These are phyloP conservation scores for Vitis hybrid DNA, from an alignment of 177 flowering plant species.

Conservation along the genomic window DNA sequence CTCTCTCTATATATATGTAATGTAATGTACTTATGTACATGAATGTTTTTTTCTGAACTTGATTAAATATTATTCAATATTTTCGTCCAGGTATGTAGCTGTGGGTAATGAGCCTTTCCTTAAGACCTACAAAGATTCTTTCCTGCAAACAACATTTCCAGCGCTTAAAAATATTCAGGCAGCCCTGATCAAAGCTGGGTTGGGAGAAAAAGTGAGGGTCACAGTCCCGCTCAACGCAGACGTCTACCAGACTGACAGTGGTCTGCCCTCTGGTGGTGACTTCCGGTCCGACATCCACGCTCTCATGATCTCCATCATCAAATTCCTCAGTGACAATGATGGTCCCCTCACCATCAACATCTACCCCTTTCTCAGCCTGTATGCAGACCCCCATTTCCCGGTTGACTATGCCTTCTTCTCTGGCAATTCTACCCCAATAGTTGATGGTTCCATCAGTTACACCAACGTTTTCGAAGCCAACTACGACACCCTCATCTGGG, in stretches of 20 bases:
- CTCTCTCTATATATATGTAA: not conserved
- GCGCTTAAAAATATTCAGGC: constrained; percentile 90
- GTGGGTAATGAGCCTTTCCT: constrained; percentile 97
- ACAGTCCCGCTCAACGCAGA: constrained; percentile 90
- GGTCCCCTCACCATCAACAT: constrained; percentile 79
- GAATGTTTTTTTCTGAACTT: too few relatives aligned
- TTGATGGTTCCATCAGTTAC: constrained; percentile 78
- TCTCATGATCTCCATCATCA: constrained; percentile 70
- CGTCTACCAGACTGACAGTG: constrained; percentile 59
- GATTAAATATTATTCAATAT: too few relatives aligned
- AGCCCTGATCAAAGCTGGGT: constrained; percentile 83
- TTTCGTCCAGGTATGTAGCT: constrained; percentile 64
- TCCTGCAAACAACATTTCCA: constrained; percentile 51
- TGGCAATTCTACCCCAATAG: constrained; percentile 44
- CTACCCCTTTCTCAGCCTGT: constrained; percentile 90
- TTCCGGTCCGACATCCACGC: constrained; percentile 75
- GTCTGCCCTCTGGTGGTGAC: constrained; percentile 80
- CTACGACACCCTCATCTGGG: constrained; percentile 78
- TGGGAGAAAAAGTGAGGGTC: constrained; percentile 73
- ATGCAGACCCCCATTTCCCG: constrained; percentile 80
- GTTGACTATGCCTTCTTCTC: constrained; percentile 80
- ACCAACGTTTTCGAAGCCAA: constrained; percentile 88
- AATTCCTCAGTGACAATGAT: constrained; percentile 64
- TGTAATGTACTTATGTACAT: not conserved
- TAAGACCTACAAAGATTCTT: constrained; percentile 55